phyloP scores from a whole-genome alignment of 805 yeast species.

The Ogataea sp. region DNA sequence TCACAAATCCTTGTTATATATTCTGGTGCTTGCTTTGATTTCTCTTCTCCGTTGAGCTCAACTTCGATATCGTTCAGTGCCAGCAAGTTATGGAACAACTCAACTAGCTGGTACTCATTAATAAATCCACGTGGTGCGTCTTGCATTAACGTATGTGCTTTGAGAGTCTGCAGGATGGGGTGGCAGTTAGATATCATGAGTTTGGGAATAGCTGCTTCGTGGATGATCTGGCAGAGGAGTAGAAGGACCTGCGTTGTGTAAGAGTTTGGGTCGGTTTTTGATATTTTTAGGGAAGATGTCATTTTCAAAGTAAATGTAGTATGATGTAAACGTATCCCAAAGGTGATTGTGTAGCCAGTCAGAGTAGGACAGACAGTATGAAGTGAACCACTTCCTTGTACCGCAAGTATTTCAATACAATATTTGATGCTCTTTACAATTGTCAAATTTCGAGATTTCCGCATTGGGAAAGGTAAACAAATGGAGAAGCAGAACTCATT shows the following conservation, averaged over 20 bases:
- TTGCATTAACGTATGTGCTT: slow-evolving; percentile 18
- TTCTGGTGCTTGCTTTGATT: slow-evolving; percentile 10
- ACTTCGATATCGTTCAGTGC: slow-evolving; percentile 6
- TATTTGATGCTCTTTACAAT: too few relatives aligned
- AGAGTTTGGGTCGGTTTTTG: slow-evolving; percentile 9
- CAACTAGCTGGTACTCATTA: slow-evolving; percentile 10
- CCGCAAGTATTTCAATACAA: too few relatives aligned
- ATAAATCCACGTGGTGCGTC: slow-evolving; percentile 3
- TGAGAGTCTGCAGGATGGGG: slow-evolving; percentile 9
- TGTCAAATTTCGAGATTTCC: too few relatives aligned
- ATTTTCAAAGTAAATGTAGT: too few relatives aligned
- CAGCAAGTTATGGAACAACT: slow-evolving; percentile 13
- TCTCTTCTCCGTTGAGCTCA: slow-evolving; percentile 4
- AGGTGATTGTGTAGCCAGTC: too few relatives aligned
- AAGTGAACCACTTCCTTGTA: neutral
- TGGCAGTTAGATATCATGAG: slow-evolving; percentile 5
- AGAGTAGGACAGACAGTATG: too few relatives aligned
- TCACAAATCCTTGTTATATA: slow-evolving; percentile 16
- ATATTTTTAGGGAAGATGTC: slow-evolving; percentile 1
- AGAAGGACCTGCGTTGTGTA: slow-evolving; percentile 23
- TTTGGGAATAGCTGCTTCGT: slow-evolving; percentile 12
- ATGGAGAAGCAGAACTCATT: neutral
- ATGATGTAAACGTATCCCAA: too few relatives aligned
- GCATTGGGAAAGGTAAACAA: neutral
- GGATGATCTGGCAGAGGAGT: slow-evolving; percentile 21